These are phyloP conservation scores for Talaromyces sp. DNA, from an alignment of 2,329 filamentous ascomycete species.

Conservation along the genomic window DNA sequence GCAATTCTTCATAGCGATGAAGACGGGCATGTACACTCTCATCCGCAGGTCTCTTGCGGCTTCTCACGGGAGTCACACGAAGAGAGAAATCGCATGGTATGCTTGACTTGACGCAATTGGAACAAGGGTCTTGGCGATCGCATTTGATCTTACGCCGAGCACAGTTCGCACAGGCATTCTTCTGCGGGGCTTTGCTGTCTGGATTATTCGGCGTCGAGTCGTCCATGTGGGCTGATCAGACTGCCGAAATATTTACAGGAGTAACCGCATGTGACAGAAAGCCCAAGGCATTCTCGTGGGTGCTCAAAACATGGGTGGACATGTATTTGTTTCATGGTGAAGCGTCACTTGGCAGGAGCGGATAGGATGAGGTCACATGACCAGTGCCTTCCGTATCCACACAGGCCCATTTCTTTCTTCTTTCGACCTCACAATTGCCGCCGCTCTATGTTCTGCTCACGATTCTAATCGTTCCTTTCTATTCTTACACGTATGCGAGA, in stretches of 20 bases:
- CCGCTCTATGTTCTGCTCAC: too few relatives aligned
- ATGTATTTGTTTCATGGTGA: background rate
- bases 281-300: background rate
- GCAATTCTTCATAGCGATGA: conserved; percentile 6
- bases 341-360: background rate
- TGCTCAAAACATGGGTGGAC: background rate
- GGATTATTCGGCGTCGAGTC: background rate
- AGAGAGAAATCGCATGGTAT: conserved; percentile 50
- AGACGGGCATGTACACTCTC: conserved; percentile 4
- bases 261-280: background rate
- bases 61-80: conserved; percentile 35
- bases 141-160: conserved; percentile 67
- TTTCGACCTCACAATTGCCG: background rate
- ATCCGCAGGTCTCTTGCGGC: background rate
- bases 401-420: background rate
- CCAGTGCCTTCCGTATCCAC: background rate
- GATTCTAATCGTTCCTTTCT: background rate
- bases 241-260: background rate
- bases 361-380: background rate
- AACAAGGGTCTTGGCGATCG: conserved; percentile 64
- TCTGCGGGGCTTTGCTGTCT: background rate
- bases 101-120: conserved; percentile 60
- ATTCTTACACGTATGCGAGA: background rate
- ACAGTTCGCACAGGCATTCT: conserved; percentile 47
- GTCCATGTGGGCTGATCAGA: background rate